Evolutionary conservation across 345 rosid genomes (phyloP).

Genomic region (Eucalyptus curtisii): DNA sequence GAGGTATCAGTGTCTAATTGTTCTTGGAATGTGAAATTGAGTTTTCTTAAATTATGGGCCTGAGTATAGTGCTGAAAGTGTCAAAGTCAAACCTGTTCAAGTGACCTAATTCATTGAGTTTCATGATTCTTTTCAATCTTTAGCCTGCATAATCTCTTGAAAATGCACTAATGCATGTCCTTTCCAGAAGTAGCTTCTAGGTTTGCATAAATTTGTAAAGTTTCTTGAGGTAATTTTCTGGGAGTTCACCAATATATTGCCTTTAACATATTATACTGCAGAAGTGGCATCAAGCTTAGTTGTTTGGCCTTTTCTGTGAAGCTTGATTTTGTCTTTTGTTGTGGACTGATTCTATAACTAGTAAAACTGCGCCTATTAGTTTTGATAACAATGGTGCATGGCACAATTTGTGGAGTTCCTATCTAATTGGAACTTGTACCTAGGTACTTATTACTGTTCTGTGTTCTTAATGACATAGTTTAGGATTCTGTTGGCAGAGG

Average conservation of each 20-base stretch:
- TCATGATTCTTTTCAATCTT: neutral
- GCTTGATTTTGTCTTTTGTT: neutral
- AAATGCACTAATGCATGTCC: neutral
- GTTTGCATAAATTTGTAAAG: neutral
- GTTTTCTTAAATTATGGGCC: neutral
- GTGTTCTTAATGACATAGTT: neutral
- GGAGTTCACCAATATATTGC: neutral
- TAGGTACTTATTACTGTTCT: neutral
- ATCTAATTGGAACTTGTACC: neutral
- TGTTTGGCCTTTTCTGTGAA: neutral
- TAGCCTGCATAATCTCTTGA: neutral
- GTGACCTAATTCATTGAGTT: neutral
- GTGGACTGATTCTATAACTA: neutral
- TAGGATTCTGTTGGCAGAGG: neutral
- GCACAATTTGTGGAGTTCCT: neutral
- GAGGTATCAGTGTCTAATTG: slow-evolving; percentile 30
- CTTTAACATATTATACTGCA: neutral
- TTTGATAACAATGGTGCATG: neutral
- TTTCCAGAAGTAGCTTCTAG: neutral
- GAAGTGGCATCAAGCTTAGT: neutral
- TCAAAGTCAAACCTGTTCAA: neutral
- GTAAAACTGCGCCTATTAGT: neutral
- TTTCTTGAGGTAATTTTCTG: neutral
- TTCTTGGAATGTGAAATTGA: neutral
- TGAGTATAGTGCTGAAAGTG: neutral